Evolutionary conservation across 2,329 filamentous ascomycete species (phyloP), one percentile per base, ranked within the genome.

Genomic region (Epicoccum nigrum): DNA sequence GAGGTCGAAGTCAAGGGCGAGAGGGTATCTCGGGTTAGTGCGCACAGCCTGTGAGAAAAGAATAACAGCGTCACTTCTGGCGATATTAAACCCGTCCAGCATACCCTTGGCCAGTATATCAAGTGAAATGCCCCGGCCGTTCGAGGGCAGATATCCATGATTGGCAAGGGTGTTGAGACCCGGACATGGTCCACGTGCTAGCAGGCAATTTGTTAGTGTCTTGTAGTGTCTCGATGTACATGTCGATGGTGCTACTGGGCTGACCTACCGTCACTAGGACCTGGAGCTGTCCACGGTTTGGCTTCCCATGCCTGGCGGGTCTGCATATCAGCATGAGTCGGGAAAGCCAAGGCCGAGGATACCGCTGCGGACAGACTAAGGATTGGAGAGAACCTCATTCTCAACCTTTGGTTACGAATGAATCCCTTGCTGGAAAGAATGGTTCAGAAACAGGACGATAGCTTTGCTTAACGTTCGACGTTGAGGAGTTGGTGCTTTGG

Each of bases 71-170:
- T 51, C 48, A 34, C 48, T 51, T 5, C 32, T 39, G 19, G 48
- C 48, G 41, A 51, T 45, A 40, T 51, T 51, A 27, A 51, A 51
- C 1, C 48, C 48, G 11, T 45, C 41, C 13, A 51, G 48, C 48
- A 51, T 51, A 4, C 40, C 48, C 1, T 45, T 42, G 17, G 48
- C 48, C n/a, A 51, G 34, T 4, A 45, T 45, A 19, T 51, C 48
- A 33, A 34, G 48, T 12, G 48, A 41, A 35, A 51, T 51, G 12
- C 35, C 7, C 0, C 48, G 35, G 12, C 48, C 48, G 28, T 46
- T 43, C 2, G 35, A 38, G 7, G 35, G 35, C 5, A 33, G 31
- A 11, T 33, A 33, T 6, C 31, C 31, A n/a, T 33, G 31, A 11
- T 33, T 33, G 15, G 35, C 35, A 6, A 38, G 35, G 8, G 35